Conservation (phyloP, 129 eudicot genomes). For the Sambucus nigra region DNA sequence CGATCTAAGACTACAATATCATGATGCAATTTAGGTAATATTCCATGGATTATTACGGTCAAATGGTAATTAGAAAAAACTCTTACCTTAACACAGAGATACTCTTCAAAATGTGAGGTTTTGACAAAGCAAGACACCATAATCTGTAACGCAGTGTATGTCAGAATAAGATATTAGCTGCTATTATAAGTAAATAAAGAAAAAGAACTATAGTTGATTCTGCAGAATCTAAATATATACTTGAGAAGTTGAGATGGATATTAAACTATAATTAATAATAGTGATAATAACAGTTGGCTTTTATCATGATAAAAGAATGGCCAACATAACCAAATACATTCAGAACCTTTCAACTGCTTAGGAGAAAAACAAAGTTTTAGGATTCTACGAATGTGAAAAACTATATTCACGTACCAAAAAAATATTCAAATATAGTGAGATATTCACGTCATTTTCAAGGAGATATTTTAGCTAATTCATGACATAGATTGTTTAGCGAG, state of each 20-base stretch:
- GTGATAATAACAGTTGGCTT: neutral
- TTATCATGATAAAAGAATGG: neutral
- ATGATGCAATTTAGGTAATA: neutral
- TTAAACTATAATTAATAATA: neutral
- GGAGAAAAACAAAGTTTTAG: neutral
- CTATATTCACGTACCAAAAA: neutral
- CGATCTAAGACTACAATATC: neutral
- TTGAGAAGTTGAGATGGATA: neutral
- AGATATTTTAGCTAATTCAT: neutral
- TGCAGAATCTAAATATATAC: neutral
- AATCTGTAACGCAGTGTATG: conserved; percentile 28
- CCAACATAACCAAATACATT: neutral
- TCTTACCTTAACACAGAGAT: conserved; percentile 44
- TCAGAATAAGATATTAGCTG: conserved; percentile 2
- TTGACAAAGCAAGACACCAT: conserved; percentile 76
- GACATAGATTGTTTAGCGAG: too few relatives aligned
- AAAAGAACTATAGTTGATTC: conserved; percentile 5
- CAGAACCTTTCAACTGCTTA: neutral
- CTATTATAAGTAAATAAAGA: neutral
- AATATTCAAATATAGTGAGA: neutral
- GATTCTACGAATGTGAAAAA: neutral
- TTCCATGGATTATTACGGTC: neutral
- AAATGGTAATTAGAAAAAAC: too few relatives aligned
- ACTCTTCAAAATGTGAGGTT: conserved; percentile 70
- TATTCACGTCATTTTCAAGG: too few relatives aligned